Evolutionary conservation across 2,329 filamentous ascomycete species (phyloP).

Genomic region (Alternaria postmessia): DNA sequence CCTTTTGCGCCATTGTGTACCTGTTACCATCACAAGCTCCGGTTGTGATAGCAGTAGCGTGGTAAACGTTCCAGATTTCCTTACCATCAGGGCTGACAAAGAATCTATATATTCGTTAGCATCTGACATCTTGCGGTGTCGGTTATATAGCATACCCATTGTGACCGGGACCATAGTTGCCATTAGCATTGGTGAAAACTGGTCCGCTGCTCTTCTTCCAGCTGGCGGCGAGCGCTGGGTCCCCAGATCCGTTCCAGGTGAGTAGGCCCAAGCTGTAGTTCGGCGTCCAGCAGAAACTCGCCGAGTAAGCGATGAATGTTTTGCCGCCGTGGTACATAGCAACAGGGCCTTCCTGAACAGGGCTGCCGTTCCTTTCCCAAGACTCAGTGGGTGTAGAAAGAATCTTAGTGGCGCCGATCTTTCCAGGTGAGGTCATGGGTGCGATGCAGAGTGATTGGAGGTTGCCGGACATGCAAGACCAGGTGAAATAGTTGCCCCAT

Average conservation of each 20-base stretch:
- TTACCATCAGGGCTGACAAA: slow-evolving; percentile 64
- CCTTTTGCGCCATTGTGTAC: slow-evolving; percentile 63
- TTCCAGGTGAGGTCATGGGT: slow-evolving; percentile 51
- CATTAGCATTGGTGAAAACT: slow-evolving; percentile 62
- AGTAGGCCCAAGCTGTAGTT: slow-evolving; percentile 64
- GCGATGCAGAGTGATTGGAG: slow-evolving; percentile 56
- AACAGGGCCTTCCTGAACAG: slow-evolving; percentile 65
- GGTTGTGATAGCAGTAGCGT: slow-evolving; percentile 59
- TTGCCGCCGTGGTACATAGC: slow-evolving; percentile 63
- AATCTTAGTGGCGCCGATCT: slow-evolving; percentile 57
- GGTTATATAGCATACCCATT: slow-evolving; percentile 51
- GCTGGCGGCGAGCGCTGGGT: slow-evolving; percentile 55
- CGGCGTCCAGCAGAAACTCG: slow-evolving; percentile 60
- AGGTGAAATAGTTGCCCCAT: slow-evolving; percentile 62
- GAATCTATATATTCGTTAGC: slow-evolving; percentile 53
- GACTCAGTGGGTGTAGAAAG: slow-evolving; percentile 61
- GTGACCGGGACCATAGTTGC: slow-evolving; percentile 66
- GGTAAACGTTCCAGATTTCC: slow-evolving; percentile 65
- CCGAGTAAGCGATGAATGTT: slow-evolving; percentile 64
- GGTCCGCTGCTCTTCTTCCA: slow-evolving; percentile 63
- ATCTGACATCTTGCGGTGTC: not conserved
- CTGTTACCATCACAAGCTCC: slow-evolving; percentile 63
- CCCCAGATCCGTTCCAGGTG: slow-evolving; percentile 60
- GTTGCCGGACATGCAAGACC: slow-evolving; percentile 60
- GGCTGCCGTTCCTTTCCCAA: slow-evolving; percentile 60